Evolutionary conservation across 2,329 filamentous ascomycete species (phyloP), one percentile per base, ranked within the genome.

Genomic region (Ophiostoma novo-ulmi): DNA sequence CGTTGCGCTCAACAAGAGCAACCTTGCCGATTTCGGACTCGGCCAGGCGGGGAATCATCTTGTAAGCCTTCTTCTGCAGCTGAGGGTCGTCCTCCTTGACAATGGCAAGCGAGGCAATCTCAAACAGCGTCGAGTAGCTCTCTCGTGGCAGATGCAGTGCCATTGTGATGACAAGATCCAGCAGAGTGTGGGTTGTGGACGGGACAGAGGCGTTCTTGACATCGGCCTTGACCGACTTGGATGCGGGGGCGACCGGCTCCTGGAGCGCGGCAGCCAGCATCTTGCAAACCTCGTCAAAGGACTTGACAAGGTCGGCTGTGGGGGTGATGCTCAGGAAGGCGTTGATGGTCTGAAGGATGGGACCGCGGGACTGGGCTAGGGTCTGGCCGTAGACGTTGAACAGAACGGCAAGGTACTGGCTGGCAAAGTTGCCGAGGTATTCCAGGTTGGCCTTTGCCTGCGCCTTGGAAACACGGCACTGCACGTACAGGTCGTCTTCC

Each of bases 351-450:
- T 94, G 92, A 44, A 99, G 83, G 70, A 99, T 95, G 26, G 92
- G 93, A 0, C 93, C 94, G 75, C 95, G 87, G 77, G 92, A 95
- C 77, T 97, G 93, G 2, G 95, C 94, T 36, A 99, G 85, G 0
- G 95, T 99, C 79, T 97, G 92, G 74, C 92, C 97, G 82, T 99
- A 99, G 64, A 99, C 94, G 78, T 99, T 99, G 85, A 99, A 98
- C n/a, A 99, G 83, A 0, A 98, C 94, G 7, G 95, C 94, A 61
- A 99, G 87, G 80, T 99, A 87, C 76, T 98, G 98, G 72, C 90
- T 90, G 0, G 94, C 86, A 77, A 95, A 94, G 0, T 83, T 82
- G 20, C 92, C 88, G 14, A 99, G 84, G 78, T 97, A 90, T n/a
- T 88, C 82, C 55, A 98, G 81, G 77, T 97, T 97, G 80, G 89